phyloP scores from a whole-genome alignment of 2,329 filamentous ascomycete genomes.

The Dryadomyces quercivorus region DNA sequence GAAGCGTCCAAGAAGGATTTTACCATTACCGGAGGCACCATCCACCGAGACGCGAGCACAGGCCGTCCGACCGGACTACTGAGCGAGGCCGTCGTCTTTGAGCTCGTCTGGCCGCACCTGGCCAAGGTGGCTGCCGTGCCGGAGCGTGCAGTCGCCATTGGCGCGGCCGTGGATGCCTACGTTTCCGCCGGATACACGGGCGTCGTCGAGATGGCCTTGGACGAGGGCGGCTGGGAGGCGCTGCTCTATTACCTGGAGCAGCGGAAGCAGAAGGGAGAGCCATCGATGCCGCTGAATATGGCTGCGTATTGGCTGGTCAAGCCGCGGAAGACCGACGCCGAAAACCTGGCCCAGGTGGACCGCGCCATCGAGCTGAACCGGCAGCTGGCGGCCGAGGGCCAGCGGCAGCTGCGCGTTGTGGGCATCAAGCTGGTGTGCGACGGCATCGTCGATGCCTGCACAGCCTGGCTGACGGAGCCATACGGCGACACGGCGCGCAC shows the following conservation, averaged over 20 bases:
- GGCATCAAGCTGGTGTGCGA: slow-evolving; percentile 56
- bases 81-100: slow-evolving; percentile 39
- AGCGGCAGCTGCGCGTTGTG: slow-evolving; percentile 36
- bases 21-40: slow-evolving; percentile 32
- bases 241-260: slow-evolving; percentile 25
- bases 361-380: slow-evolving; percentile 33
- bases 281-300: slow-evolving; percentile 30
- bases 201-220: slow-evolving; percentile 47
- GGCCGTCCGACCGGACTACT: slow-evolving; percentile 38
- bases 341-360: slow-evolving; percentile 36
- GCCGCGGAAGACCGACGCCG: slow-evolving; percentile 29
- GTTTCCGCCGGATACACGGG: slow-evolving; percentile 39
- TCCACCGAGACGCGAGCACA: slow-evolving; percentile 29
- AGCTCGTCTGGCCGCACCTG: slow-evolving; percentile 41
- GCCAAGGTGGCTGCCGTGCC: slow-evolving; percentile 32
- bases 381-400: slow-evolving; percentile 22
- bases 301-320: slow-evolving; percentile 44
- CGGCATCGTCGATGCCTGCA: slow-evolving; percentile 53
- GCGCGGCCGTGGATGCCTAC: slow-evolving; percentile 34
- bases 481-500: slow-evolving; percentile 31
- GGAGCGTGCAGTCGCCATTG: slow-evolving; percentile 33
- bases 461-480: slow-evolving; percentile 46
- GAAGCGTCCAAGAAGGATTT: slow-evolving; percentile 15
- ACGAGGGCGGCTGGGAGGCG: slow-evolving; percentile 40
- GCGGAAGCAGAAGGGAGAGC: neutral